Percentiles rank a stretch among this genome's conserved stretches.
phyloP scores from a whole-genome alignment of 192 early-diverging fungal species.

The Entophlyctis helioformis region DNA sequence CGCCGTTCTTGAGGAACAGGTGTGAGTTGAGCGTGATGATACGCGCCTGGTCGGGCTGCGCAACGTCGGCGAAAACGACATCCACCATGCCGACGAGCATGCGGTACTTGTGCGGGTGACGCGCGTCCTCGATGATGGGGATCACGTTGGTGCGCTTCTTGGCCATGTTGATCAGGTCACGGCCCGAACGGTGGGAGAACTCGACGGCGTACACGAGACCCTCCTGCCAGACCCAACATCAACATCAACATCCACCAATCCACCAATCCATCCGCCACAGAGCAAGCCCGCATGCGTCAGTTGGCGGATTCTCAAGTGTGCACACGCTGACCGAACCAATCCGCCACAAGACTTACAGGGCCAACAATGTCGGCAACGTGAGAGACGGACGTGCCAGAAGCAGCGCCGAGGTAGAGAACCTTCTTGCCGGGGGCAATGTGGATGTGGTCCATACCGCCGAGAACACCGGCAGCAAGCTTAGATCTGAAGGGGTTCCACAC shows the following conservation, averaged over 20 bases:
- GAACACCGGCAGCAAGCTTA: conserved; percentile 94
- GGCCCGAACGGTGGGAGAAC: conserved; percentile 97
- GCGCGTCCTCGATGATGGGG: conserved; percentile 99
- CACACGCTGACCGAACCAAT: no score
- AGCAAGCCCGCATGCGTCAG: no score
- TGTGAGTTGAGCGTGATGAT: conserved; percentile 96
- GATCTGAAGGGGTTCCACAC: conserved; percentile 99
- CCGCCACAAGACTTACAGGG: conserved; percentile 60
- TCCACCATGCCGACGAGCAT: conserved; percentile 98
- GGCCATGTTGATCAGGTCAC: conserved; percentile 99
- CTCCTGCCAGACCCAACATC: conserved; percentile 28
- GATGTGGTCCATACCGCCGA: conserved; percentile 93
- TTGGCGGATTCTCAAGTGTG: no score
- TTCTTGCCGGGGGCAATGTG: conserved; percentile 91
- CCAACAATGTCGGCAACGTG: conserved; percentile 98
- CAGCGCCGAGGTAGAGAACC: conserved; percentile 95
- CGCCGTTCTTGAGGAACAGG: conserved; percentile 93
- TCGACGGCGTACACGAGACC: conserved; percentile 98
- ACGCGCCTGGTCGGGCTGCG: conserved; percentile 99
- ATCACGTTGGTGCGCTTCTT: conserved; percentile 99
- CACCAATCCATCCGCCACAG: no score
- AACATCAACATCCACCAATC: no score
- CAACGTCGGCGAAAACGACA: conserved; percentile 98
- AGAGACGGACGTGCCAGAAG: conserved; percentile 86
- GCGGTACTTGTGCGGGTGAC: conserved; percentile 99